Evolutionary conservation across 192 early-diverging fungal genomes (phyloP).

Genomic region (Backusella luteola): DNA sequence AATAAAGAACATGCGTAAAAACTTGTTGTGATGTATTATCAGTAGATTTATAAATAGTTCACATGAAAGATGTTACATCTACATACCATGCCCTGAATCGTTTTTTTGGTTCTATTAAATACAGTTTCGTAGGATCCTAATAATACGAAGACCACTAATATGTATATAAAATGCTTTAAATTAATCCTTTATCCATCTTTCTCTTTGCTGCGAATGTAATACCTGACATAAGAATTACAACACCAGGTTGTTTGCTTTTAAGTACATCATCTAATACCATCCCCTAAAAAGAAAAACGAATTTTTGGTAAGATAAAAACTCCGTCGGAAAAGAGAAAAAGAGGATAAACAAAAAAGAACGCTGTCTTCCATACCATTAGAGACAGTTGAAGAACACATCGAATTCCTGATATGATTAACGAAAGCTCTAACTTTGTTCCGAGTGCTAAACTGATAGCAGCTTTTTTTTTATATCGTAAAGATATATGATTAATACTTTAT

Average conservation of each 20-base stretch:
- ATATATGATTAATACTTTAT: not conserved
- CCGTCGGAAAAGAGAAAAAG: not conserved
- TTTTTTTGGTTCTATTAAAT: conserved; percentile 67
- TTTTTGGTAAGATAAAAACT: not conserved
- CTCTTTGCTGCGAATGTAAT: conserved; percentile 12
- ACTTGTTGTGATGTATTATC: conserved; percentile 28
- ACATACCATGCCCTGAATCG: conserved; percentile 72
- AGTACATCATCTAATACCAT: conserved; percentile 69
- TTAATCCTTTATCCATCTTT: not conserved
- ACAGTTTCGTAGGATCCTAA: conserved; percentile 68
- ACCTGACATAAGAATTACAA: conserved; percentile 61
- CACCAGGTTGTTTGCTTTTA: conserved; percentile 52
- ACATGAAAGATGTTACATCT: not conserved
- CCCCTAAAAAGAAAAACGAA: conserved; percentile 42
- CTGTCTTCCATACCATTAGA: conserved; percentile 51
- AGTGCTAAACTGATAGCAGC: conserved; percentile 35
- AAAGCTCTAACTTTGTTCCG: conserved; percentile 63
- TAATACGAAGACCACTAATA: conserved; percentile 51
- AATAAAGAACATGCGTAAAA: conserved; percentile 45
- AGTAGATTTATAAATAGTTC: not conserved
- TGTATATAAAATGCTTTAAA: not conserved
- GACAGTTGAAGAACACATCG: conserved; percentile 79
- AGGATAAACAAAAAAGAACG: not conserved
- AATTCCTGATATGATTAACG: conserved; percentile 63
- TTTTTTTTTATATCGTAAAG: not conserved